Evolutionary conservation across 345 rosid species (phyloP), one percentile per base, ranked within the genome.

Genomic region (Noccaea caerulescens): DNA sequence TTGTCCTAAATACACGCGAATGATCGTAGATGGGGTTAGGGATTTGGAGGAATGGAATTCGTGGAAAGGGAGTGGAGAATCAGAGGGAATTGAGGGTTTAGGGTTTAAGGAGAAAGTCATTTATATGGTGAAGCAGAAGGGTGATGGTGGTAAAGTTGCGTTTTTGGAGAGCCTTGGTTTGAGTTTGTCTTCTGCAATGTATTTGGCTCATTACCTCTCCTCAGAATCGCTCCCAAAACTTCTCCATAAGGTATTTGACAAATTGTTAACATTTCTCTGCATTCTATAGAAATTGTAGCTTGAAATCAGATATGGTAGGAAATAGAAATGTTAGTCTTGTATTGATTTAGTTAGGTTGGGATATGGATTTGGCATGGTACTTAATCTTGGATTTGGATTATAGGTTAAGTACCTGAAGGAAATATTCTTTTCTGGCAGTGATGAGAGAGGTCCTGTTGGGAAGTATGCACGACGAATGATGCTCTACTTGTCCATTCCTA

Each of bases 331-430:
- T 4, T 58, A 33, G 33, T 59, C 33, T 54, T 42, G 49, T 54
- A 10, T 20, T 54, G 51, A 37, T 36, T 66, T 3, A 30, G 38
- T 66, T 65, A 36, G 37, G 46, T 57, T 65, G 61, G 61, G 49
- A 32, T 59, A 41, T 73, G 46, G 60, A 12, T 34, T 44, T 45
- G 51, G 68, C 51, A 18, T 66, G 32, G 56, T 75, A 50, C 88
- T 86, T 82, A 83, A 82, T 80, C 53, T 81, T 75, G 78, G 49
- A 58, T 78, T 82, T 85, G 87, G 63, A 69, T 83, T 86, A 32
- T 85, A 93, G 98, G 98, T 90, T 72, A 87, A 85, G 77, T 83
- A 81, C 87, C 68, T 85, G 80, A 90, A 88, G 91, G 88, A 84
- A 76, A 74, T 88, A 60, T 82, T 93, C 73, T 93, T 84, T 86